phyloP scores from a whole-genome alignment of 2,329 filamentous ascomycete genomes.

The Penicillium sp. region DNA sequence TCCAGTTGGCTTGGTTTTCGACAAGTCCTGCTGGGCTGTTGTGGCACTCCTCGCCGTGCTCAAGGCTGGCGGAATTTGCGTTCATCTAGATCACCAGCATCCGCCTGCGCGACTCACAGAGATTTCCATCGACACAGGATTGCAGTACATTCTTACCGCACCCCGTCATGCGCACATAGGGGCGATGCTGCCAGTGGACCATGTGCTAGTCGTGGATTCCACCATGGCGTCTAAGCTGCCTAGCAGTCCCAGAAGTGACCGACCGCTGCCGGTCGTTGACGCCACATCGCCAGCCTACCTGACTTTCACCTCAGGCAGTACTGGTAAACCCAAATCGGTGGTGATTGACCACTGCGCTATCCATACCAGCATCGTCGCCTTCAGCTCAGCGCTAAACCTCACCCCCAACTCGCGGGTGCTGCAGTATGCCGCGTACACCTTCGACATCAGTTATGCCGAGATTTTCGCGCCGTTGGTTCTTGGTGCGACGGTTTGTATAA shows the following conservation, averaged over 20 bases:
- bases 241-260: neutral
- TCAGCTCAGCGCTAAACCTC: neutral
- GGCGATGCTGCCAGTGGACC: neutral
- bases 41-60: neutral
- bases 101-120: neutral
- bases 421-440: neutral
- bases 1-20: neutral
- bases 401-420: neutral
- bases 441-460: neutral
- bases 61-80: neutral
- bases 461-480: neutral
- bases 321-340: neutral
- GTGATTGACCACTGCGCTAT: neutral
- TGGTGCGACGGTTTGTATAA: neutral
- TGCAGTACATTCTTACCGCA: neutral
- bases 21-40: neutral
- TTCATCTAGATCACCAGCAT: neutral
- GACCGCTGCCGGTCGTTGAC: neutral
- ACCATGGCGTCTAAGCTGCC: neutral
- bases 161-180: neutral
- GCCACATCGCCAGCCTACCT: neutral
- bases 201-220: neutral
- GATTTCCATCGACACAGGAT: neutral
- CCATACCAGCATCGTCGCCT: neutral
- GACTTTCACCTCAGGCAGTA: neutral